These are phyloP conservation scores for Pyrenula massariospora DNA, from an alignment of 495 filamentous ascomycete species.

Conservation along the genomic window DNA sequence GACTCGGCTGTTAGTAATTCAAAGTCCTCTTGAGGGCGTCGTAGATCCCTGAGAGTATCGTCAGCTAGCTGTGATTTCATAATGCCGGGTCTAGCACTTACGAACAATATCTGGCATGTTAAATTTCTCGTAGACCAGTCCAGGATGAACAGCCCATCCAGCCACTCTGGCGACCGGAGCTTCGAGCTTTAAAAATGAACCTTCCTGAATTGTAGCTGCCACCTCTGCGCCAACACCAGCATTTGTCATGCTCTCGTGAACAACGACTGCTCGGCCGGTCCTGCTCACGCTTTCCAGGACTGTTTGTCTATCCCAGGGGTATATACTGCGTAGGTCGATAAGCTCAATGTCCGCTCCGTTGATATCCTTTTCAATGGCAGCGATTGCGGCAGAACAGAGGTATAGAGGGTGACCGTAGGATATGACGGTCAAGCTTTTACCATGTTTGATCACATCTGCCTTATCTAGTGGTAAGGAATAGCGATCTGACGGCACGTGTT, in stretches of 20 bases:
- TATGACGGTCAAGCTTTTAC: constrained; percentile 74
- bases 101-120: constrained; percentile 83
- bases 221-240: constrained; percentile 90
- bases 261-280: constrained; percentile 82
- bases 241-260: constrained; percentile 94
- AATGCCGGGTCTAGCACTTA: constrained; percentile 38
- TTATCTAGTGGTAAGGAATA: constrained; percentile 81
- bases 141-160: constrained; percentile 83
- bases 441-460: constrained; percentile 78
- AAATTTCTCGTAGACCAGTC: constrained; percentile 73
- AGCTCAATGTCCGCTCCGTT: constrained; percentile 67
- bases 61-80: neutral
- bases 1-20: constrained; percentile 50
- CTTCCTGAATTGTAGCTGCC: constrained; percentile 82
- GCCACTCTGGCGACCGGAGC: constrained; percentile 88
- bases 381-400: constrained; percentile 68
- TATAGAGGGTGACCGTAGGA: constrained; percentile 92
- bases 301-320: constrained; percentile 87
- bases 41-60: constrained; percentile 39
- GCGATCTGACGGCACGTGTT: constrained; percentile 75
- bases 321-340: constrained; percentile 84
- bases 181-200: constrained; percentile 76
- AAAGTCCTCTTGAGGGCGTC: constrained; percentile 50
- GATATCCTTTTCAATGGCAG: constrained; percentile 68
- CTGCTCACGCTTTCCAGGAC: constrained; percentile 77